Conservation (phyloP, 163 green algal genomes). For the Chlorella variabilis region DNA sequence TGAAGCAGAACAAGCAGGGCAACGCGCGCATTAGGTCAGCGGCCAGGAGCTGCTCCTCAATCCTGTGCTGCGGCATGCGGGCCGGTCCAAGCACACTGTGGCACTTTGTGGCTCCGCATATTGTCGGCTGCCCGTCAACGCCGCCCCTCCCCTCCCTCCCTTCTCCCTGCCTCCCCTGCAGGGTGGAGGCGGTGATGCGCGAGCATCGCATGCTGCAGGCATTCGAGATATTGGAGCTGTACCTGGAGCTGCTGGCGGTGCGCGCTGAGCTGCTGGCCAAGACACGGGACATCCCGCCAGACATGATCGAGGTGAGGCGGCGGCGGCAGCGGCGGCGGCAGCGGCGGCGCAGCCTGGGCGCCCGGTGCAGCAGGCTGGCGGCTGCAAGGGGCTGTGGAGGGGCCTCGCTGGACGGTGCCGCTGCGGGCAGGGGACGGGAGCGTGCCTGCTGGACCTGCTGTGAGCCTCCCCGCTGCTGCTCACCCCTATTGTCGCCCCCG, state of each 20-base stretch:
- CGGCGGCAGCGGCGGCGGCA: background rate
- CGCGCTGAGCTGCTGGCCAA: conserved; percentile 77
- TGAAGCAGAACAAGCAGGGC: conserved; percentile 73
- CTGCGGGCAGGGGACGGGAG: too few relatives aligned
- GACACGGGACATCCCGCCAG: conserved; percentile 67
- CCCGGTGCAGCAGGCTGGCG: too few relatives aligned
- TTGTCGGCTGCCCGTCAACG: too few relatives aligned
- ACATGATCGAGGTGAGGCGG: conserved; percentile 72
- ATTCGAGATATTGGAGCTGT: conserved; percentile 88
- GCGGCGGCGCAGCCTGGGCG: background rate
- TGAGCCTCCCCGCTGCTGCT: too few relatives aligned
- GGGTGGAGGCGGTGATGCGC: conserved; percentile 80
- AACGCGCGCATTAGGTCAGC: conserved; percentile 82
- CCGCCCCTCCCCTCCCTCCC: too few relatives aligned
- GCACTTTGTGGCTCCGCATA: too few relatives aligned
- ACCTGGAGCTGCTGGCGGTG: conserved; percentile 84
- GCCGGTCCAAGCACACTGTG: background rate
- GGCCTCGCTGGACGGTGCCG: too few relatives aligned
- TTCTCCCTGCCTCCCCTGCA: too few relatives aligned
- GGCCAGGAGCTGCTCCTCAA: background rate
- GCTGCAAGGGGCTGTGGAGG: too few relatives aligned
- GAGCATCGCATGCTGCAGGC: conserved; percentile 67
- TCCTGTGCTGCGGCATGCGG: background rate
- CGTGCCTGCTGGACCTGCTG: too few relatives aligned
- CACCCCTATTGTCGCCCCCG: too few relatives aligned